Percentiles rank a stretch among this genome's conserved stretches.
Conservation (phyloP, 2,329 filamentous ascomycete species). For the Apiospora marii region DNA sequence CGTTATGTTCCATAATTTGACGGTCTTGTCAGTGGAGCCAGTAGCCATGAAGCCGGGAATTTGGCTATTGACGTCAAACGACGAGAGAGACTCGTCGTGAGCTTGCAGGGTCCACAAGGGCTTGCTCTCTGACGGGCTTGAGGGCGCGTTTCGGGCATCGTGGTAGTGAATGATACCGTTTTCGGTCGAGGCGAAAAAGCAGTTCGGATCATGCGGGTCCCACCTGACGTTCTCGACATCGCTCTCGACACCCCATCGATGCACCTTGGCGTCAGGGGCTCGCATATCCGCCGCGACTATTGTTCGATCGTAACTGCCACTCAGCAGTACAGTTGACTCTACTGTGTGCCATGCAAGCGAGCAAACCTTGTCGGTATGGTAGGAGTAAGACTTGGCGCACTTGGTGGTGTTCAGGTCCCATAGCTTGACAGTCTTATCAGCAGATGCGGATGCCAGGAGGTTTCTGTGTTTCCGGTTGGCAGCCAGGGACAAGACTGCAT, state of each 20-base stretch:
- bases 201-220: slow-evolving; percentile 92
- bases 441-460: slow-evolving; percentile 91
- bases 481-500: slow-evolving; percentile 88
- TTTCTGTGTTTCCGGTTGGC: slow-evolving; percentile 95
- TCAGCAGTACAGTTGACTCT: slow-evolving; percentile 88
- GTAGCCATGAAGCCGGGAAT: slow-evolving; percentile 95
- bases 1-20: slow-evolving; percentile 96
- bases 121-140: slow-evolving; percentile 77
- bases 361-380: slow-evolving; percentile 98
- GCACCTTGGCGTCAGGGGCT: slow-evolving; percentile 80
- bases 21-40: slow-evolving; percentile 90
- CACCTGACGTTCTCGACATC: slow-evolving; percentile 93
- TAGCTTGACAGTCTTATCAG: slow-evolving; percentile 96
- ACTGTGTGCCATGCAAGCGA: slow-evolving; percentile 91
- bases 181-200: slow-evolving; percentile 95
- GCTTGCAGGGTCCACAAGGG: slow-evolving; percentile 95
- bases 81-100: slow-evolving; percentile 89
- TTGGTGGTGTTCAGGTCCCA: slow-evolving; percentile 94
- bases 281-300: slow-evolving; percentile 97
- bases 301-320: slow-evolving; percentile 93
- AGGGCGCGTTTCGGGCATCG: slow-evolving; percentile 80
- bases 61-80: slow-evolving; percentile 88
- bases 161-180: slow-evolving; percentile 91
- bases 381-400: slow-evolving; percentile 93
- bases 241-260: slow-evolving; percentile 92